A percentile compares a stretch with the other conserved stretches of the same genome.
Evolutionary conservation across 2,329 filamentous ascomycete genomes (phyloP).

Genomic region (Colletotrichum liaoningense): DNA sequence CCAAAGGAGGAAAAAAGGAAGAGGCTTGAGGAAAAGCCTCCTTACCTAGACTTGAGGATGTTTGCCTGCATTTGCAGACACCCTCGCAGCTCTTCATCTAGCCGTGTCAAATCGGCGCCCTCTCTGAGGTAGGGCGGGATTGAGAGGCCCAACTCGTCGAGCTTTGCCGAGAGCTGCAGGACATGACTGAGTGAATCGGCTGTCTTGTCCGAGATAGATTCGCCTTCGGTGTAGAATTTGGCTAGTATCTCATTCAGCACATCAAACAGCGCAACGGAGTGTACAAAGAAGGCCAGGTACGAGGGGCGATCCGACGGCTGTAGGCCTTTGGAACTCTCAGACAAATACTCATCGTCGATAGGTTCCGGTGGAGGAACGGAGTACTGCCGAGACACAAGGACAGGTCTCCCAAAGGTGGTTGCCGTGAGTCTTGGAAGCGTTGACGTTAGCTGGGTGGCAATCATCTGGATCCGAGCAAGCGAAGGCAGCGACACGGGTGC

Average conservation of each 20-base stretch:
- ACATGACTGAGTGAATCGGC: not conserved
- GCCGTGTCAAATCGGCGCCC: not conserved
- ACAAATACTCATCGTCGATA: conserved; percentile 46
- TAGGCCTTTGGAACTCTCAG: conserved; percentile 34
- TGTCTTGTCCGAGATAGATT: not conserved
- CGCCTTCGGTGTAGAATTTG: conserved; percentile 9
- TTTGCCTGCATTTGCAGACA: conserved; percentile 22
- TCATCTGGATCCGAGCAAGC: not conserved
- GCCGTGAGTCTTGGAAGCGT: conserved; percentile 37
- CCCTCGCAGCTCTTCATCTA: not conserved
- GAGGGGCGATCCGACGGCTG: conserved; percentile 40
- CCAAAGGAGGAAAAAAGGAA: too few relatives aligned
- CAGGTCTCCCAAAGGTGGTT: conserved; percentile 43
- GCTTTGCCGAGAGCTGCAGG: not conserved
- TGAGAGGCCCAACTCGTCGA: not conserved
- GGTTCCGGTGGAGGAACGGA: conserved; percentile 36
- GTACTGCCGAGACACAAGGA: conserved; percentile 36
- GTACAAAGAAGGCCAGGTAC: conserved; percentile 38
- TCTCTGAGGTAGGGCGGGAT: not conserved
- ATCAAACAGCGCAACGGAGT: conserved; percentile 36
- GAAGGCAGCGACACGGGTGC: too few relatives aligned
- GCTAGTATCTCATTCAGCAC: conserved; percentile 15
- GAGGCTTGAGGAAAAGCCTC: fast-evolving
- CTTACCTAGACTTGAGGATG: conserved; percentile 15
- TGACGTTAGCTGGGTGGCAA: not conserved